A percentile compares a stretch with the other conserved stretches of the same genome.
These are phyloP conservation scores for Pythium aquatile DNA, from an alignment of 352 stramenopile genomes.

Conservation along the genomic window DNA sequence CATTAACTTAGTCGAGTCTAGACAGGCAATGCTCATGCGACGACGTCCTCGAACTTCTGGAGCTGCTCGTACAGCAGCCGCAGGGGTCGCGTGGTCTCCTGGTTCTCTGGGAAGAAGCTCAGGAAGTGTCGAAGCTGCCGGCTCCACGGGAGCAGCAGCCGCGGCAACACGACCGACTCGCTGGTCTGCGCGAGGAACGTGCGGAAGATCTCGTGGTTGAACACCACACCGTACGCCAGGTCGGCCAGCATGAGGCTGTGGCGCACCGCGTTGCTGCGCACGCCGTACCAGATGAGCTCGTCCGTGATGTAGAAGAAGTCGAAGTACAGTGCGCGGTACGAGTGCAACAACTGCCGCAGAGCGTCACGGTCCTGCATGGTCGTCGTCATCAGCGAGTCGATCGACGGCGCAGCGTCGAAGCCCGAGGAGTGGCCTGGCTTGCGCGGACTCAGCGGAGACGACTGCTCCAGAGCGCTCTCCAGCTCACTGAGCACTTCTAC, in stretches of 20 bases:
- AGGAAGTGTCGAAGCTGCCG: slow-evolving; percentile 86
- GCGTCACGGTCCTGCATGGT: slow-evolving; percentile 34
- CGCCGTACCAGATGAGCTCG: slow-evolving; percentile 85
- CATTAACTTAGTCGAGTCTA: slow-evolving; percentile 13
- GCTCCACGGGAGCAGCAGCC: slow-evolving; percentile 80
- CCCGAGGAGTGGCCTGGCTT: slow-evolving; percentile 26
- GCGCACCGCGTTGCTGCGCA: slow-evolving; percentile 78
- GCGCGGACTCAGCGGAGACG: slow-evolving; percentile 66
- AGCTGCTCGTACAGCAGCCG: slow-evolving; percentile 81
- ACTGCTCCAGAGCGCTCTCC: slow-evolving; percentile 60
- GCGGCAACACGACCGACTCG: slow-evolving; percentile 45
- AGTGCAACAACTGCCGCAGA: slow-evolving; percentile 65
- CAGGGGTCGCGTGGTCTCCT: slow-evolving; percentile 75
- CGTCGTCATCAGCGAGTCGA: background rate
- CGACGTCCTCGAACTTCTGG: slow-evolving; percentile 58
- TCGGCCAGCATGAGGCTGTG: slow-evolving; percentile 82
- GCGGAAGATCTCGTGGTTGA: slow-evolving; percentile 83
- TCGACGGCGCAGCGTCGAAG: slow-evolving; percentile 11
- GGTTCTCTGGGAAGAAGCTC: slow-evolving; percentile 86
- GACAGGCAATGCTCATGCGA: background rate
- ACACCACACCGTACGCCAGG: slow-evolving; percentile 81
- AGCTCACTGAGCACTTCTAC: slow-evolving; percentile 58
- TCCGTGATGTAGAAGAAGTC: slow-evolving; percentile 92
- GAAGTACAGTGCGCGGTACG: slow-evolving; percentile 84
- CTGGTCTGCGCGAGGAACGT: slow-evolving; percentile 42